Base-by-base conservation (phyloP, 1,284 basidiomycete genomes). In the Boletus smithii region DNA sequence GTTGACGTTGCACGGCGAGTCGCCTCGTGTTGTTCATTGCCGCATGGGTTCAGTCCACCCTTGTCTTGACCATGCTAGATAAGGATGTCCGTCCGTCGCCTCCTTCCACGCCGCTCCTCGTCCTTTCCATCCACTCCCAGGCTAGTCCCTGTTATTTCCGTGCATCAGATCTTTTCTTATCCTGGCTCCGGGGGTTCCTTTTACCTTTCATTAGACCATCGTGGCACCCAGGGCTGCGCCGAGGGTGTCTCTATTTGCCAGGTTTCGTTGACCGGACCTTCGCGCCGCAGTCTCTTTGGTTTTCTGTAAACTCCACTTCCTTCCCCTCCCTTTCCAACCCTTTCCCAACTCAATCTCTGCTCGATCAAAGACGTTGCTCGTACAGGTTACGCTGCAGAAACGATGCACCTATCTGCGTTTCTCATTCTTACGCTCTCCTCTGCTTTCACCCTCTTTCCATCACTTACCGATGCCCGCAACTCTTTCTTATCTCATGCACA, bases 401-500 rank as follows among this genome's bases (percentile, higher is more conserved):
- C 50, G 35, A 61, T 68, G 54, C 56, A 38, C 36, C 48, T 68
- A 43, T 45, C 73, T 45, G 55, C 70, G 27, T 60, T 76, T 38
- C 62, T 76, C 46, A 46, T 63, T 46, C 64, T 73, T 39, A 53
- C 58, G 8, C 51, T 75, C 38, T 44, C 42, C 17, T 49, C 48
- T 16, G 33, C 42, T 8, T 24, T 66, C 40, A 16, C 49, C 27
- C 47, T 66, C 41, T 55, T 60, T 33, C 48, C 49, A n/a, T 30
- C 49, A 9, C 44, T 35, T 16, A 20, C 31, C 3, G 26, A 34
- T 24, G 60, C 62, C 20, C 53, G 50, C 41, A 44, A 27, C 29
- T 68, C 64, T 18, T 18, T 68, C 32, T 32, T 65, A n/a, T 63
- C 57, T 23, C 64, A 62, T 23, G 67, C 68, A 13, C 77, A 77